Percentiles rank a stretch among this genome's conserved stretches.
phyloP scores from a whole-genome alignment of 2,329 filamentous ascomycete species.

The Pseudocercospora fuligena region DNA sequence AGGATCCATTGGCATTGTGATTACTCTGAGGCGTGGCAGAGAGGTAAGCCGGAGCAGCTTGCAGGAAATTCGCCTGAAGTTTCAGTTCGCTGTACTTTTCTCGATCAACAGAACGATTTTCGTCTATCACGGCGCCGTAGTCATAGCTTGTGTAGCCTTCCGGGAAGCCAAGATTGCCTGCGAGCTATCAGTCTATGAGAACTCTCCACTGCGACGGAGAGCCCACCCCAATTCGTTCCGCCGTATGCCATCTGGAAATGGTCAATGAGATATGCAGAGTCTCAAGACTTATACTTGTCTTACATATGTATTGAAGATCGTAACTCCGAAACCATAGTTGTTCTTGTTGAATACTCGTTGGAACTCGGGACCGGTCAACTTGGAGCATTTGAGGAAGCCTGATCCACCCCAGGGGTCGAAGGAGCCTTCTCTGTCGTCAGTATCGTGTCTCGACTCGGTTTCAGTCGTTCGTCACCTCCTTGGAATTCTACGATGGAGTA shows the following conservation, averaged over 20 bases:
- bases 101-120: conserved; percentile 69
- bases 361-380: conserved; percentile 72
- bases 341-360: conserved; percentile 77
- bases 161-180: conserved; percentile 71
- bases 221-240: conserved; percentile 74
- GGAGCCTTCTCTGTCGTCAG: not conserved
- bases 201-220: not conserved
- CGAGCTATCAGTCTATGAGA: not conserved
- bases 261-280: not conserved
- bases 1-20: conserved; percentile 54
- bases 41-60: conserved; percentile 73
- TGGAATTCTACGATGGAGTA: conserved; percentile 65
- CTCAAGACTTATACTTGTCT: not conserved
- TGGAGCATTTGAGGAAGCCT: conserved; percentile 70
- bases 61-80: conserved; percentile 74
- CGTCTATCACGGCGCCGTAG: conserved; percentile 67
- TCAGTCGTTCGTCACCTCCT: conserved; percentile 30
- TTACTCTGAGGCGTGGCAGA: conserved; percentile 60
- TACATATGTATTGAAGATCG: conserved; percentile 70
- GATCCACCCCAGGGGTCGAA: conserved; percentile 58
- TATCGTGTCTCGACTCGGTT: not conserved
- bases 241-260: conserved; percentile 68
- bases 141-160: conserved; percentile 64
- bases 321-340: conserved; percentile 54
- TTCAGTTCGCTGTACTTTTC: conserved; percentile 84